Evolutionary conservation across 805 yeast species (phyloP).

Genomic region (Saccharomycopsis fodiens): DNA sequence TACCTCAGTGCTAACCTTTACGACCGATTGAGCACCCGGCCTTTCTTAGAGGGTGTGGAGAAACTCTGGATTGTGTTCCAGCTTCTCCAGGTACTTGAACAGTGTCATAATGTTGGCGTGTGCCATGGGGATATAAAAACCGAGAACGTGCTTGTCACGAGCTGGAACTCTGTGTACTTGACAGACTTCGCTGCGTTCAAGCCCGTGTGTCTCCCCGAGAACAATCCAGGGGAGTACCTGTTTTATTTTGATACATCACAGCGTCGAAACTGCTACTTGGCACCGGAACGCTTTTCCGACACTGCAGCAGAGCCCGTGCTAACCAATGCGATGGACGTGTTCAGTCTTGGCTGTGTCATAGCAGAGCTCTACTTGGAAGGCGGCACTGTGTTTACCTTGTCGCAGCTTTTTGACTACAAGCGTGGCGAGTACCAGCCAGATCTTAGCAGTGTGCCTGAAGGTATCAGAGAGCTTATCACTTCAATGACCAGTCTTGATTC

Average conservation of each 20-base stretch:
- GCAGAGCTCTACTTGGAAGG: conserved; percentile 89
- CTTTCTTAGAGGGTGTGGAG: conserved; percentile 75
- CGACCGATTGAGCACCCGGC: conserved; percentile 80
- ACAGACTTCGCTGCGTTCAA: conserved; percentile 82
- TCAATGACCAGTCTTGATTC: conserved; percentile 67
- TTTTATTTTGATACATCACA: conserved; percentile 89
- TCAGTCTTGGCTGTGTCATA: conserved; percentile 78
- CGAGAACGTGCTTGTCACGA: conserved; percentile 79
- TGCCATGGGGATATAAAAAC: conserved; percentile 89
- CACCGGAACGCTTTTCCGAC: conserved; percentile 77
- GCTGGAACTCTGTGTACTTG: conserved; percentile 81
- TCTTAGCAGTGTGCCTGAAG: conserved; percentile 44
- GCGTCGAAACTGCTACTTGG: conserved; percentile 81
- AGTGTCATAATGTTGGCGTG: conserved; percentile 54
- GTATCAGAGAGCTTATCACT: conserved; percentile 46
- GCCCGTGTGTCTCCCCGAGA: conserved; percentile 82
- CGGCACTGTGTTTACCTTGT: conserved; percentile 72
- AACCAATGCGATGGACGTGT: conserved; percentile 62
- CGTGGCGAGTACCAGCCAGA: conserved; percentile 61
- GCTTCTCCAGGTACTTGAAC: conserved; percentile 51
- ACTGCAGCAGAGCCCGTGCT: conserved; percentile 20
- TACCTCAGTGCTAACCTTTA: conserved; percentile 72
- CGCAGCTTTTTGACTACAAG: conserved; percentile 80
- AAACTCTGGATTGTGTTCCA: conserved; percentile 83
- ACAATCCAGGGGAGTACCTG: conserved; percentile 85